Evolutionary conservation across 306 rosid genomes (phyloP).

Genomic region (Cicer judaicum): DNA sequence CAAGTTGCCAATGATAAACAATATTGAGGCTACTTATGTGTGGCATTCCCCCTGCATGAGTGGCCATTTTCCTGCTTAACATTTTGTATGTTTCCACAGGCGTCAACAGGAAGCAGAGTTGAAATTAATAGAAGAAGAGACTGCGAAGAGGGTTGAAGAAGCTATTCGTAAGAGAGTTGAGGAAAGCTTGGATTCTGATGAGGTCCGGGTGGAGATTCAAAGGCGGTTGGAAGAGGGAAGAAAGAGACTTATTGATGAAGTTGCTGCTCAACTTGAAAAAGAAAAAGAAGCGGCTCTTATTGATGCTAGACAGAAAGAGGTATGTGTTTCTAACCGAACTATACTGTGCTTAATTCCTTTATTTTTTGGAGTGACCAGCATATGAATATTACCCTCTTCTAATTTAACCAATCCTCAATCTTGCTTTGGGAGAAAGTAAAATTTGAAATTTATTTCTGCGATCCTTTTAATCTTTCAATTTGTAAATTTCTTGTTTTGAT

Average conservation of each 20-base stretch:
- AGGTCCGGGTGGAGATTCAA: conserved; percentile 63
- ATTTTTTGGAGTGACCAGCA: background rate
- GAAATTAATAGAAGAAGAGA: conserved; percentile 75
- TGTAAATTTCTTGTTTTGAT: background rate
- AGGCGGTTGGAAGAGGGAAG: conserved; percentile 77
- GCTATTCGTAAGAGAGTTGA: conserved; percentile 70
- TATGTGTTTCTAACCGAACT: conserved; percentile 39
- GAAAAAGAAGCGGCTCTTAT: conserved; percentile 75
- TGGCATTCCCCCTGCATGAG: conserved; percentile 37
- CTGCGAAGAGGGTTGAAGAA: conserved; percentile 77
- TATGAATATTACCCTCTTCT: conserved; percentile 6
- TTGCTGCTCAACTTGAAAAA: conserved; percentile 72
- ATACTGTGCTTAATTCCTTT: conserved; percentile 23
- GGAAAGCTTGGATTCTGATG: conserved; percentile 70
- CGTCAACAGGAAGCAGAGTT: conserved; percentile 77
- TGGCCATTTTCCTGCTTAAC: conserved; percentile 60
- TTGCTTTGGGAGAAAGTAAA: background rate
- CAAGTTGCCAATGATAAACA: conserved; percentile 43
- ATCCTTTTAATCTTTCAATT: conserved; percentile 16
- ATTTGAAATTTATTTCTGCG: conserved; percentile 1
- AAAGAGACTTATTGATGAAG: conserved; percentile 66
- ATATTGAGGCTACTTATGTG: conserved; percentile 37
- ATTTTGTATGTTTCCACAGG: conserved; percentile 56
- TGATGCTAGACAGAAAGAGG: conserved; percentile 80
- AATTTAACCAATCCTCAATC: conserved; percentile 12